Evolutionary conservation across 345 rosid species (phyloP), one percentile per base, ranked within the genome.

Genomic region (Conringia planisiliqua): DNA sequence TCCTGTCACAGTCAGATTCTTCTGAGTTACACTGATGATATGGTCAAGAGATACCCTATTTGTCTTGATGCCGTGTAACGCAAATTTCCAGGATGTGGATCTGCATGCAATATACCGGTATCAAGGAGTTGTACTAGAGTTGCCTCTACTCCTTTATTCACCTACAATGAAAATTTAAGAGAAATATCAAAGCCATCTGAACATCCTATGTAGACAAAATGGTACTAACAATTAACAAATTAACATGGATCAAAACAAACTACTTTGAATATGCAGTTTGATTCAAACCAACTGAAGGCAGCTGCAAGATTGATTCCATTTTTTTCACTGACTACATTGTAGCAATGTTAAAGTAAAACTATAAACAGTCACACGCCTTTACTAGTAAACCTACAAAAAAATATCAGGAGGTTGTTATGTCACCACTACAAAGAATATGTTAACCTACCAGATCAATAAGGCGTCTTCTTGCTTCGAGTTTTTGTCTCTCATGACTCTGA

Each of bases 51-150:
- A 47, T 91, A 93, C 98, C 96, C 97, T 82, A 93, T 84, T 75
- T 87, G 88, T 84, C 93, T 89, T 22, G 97, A 85, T 78, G 92
- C 48, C 9, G 85, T 84, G 81, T 91, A 93, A 12, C 90, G 97
- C 80, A 93, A 71, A 82, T 93, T 93, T 81, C 98, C 98, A 68
- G 98, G 86, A 86, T 93, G 98, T 43, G 98, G 96, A 80, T 93
- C 98, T 67, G 97, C 98, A 87, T 93, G 98, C 85, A 93, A 79
- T 62, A 93, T 75, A 54, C 98, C 98, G 67, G 97, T 91, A 75
- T 89, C 98, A 62, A 93, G 96, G 71, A 93, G 96, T 77, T 93
- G 98, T 72, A 90, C 86, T n/a, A 93, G 88, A 10, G 97, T 77
- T 80, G 97, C 88, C 78, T 93, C 93, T 78, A 91, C 89, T 56